Percentiles rank a stretch among this genome's conserved stretches.
These are phyloP conservation scores for Trypethelium eluteriae DNA, from an alignment of 495 filamentous ascomycete genomes.

Conservation along the genomic window DNA sequence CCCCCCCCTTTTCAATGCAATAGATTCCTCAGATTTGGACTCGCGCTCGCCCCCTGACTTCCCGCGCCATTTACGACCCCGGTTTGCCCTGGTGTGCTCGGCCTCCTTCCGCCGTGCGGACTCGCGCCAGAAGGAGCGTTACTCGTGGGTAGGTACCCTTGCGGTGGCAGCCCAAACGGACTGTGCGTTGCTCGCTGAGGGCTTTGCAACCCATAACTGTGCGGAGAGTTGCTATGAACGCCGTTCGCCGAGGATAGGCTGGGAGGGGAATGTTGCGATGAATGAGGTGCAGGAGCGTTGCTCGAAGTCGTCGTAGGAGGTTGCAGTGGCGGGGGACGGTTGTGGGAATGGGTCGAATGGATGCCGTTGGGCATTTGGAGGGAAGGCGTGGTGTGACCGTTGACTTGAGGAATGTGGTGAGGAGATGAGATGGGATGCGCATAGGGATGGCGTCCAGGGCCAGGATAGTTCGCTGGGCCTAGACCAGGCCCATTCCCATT, in stretches of 20 bases:
- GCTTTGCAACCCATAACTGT: not conserved
- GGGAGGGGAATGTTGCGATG: not conserved
- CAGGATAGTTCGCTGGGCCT: slow-evolving; percentile 1
- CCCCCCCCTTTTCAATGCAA: slow-evolving; percentile 19
- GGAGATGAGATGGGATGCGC: slow-evolving; percentile 19
- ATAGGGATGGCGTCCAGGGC: slow-evolving; percentile 4
- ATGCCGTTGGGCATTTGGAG: slow-evolving; percentile 11
- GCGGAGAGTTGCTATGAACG: not conserved
- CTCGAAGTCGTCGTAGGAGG: not conserved
- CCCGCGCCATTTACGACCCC: not conserved
- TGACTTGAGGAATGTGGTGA: slow-evolving; percentile 17
- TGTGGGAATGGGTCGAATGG: slow-evolving; percentile 3
- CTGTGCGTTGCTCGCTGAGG: slow-evolving; percentile 3
- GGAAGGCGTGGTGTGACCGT: not conserved
- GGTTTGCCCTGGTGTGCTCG: slow-evolving; percentile 9
- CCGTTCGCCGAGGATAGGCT: not conserved
- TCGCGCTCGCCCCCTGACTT: slow-evolving; percentile 25
- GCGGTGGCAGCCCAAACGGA: slow-evolving; percentile 2
- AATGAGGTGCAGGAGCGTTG: slow-evolving; percentile 5
- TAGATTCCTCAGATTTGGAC: slow-evolving; percentile 27
- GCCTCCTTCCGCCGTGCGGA: slow-evolving; percentile 12
- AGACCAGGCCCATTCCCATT: not conserved
- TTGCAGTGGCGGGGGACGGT: not conserved
- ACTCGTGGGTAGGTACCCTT: slow-evolving; percentile 7
- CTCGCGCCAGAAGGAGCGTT: slow-evolving; percentile 3